These are phyloP conservation scores for Vararia minispora DNA, from an alignment of 768 basidiomycete genomes.

Conservation along the genomic window DNA sequence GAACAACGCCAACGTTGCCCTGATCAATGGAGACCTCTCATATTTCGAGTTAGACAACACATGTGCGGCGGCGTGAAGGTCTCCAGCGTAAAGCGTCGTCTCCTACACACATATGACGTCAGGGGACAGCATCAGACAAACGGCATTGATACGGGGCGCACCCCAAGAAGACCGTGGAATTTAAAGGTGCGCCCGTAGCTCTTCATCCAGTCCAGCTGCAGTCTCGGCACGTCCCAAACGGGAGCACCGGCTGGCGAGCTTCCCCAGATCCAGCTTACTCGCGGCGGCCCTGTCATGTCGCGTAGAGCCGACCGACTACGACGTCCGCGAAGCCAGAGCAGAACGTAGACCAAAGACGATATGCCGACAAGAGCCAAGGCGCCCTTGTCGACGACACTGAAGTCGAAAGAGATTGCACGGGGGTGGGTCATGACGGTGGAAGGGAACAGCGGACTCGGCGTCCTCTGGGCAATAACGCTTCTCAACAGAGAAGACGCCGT, in stretches of 20 bases:
- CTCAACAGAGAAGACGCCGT: no score
- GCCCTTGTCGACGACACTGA: no score
- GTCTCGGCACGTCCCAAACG: slow-evolving; percentile 1
- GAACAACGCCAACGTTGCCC: slow-evolving; percentile 5
- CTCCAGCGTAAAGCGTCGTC: slow-evolving; percentile 21
- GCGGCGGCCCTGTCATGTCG: slow-evolving; percentile 3
- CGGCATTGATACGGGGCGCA: not conserved
- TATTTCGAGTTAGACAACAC: slow-evolving; percentile 22
- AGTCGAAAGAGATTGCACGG: no score
- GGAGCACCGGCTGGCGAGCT: not conserved
- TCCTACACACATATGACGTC: not conserved
- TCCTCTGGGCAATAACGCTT: no score
- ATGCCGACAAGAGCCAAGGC: no score
- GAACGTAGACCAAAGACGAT: no score
- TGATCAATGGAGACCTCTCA: slow-evolving; percentile 21
- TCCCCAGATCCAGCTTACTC: slow-evolving; percentile 3
- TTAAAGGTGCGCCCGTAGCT: slow-evolving; percentile 6
- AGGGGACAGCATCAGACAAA: no score
- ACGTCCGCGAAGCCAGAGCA: no score
- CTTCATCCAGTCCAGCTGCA: slow-evolving; percentile 9
- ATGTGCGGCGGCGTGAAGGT: slow-evolving; percentile 24
- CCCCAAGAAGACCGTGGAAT: slow-evolving; percentile 2
- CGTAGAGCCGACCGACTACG: slow-evolving; percentile 3
- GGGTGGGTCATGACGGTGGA: no score
- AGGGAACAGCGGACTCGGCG: no score